Evolutionary conservation across 805 yeast genomes (phyloP).

Genomic region (Candida caryicola): DNA sequence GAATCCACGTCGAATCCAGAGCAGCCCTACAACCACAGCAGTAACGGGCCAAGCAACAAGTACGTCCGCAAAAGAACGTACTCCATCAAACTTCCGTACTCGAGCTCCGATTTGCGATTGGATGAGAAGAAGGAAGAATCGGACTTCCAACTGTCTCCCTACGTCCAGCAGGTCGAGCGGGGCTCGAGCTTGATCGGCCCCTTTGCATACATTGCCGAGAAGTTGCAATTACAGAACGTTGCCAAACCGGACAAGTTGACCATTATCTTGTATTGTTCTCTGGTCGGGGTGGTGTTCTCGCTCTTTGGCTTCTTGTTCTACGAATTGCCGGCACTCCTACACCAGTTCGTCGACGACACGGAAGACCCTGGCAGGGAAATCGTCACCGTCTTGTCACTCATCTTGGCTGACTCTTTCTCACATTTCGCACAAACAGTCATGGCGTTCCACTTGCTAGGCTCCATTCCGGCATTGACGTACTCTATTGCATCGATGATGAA

Average conservation of each 20-base stretch:
- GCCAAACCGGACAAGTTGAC: conserved; percentile 75
- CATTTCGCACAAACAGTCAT: conserved; percentile 79
- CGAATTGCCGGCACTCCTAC: conserved; percentile 46
- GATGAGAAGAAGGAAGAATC: conserved; percentile 20
- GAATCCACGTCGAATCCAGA: not conserved
- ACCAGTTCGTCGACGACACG: conserved; percentile 9
- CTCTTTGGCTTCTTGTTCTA: conserved; percentile 68
- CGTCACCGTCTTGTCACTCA: conserved; percentile 44
- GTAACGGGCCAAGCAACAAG: conserved; percentile 1
- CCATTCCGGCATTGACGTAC: conserved; percentile 79
- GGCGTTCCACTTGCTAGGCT: conserved; percentile 77
- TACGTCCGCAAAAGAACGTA: conserved; percentile 21
- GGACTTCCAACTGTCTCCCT: conserved; percentile 5
- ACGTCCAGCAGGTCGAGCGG: conserved; percentile 13
- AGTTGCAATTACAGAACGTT: conserved; percentile 14
- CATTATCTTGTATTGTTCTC: conserved; percentile 74
- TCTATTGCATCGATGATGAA: conserved; percentile 86
- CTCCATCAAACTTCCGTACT: conserved; percentile 28
- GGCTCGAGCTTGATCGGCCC: conserved; percentile 21
- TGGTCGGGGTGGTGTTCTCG: conserved; percentile 67
- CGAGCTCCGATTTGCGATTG: conserved; percentile 31
- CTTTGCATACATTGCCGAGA: conserved; percentile 14
- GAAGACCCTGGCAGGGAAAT: conserved; percentile 14
- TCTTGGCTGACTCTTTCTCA: conserved; percentile 65
- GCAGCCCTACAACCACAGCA: conserved; percentile 4